Base-by-base conservation (phyloP, 805 yeast genomes). In the Metschnikowia hibisci region DNA sequence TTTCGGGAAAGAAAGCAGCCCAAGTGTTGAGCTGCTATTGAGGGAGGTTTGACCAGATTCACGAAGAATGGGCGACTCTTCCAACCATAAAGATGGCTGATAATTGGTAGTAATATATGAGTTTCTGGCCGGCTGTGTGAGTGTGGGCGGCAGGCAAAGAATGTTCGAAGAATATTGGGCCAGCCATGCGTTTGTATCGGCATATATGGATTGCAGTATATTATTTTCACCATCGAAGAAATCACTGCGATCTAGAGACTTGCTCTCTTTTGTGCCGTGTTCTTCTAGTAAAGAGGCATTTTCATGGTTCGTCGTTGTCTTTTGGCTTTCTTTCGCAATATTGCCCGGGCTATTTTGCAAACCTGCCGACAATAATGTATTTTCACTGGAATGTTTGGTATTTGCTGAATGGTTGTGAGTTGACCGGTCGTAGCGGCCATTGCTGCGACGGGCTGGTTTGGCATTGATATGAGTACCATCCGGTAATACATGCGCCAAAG, bases 401-500 rank as follows among this genome's bases (percentile, higher is more conserved):
- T n/a, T 25, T 20, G 20, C 6, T 9, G 25, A 3, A 27, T 28
- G 27, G 10, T 26, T 27, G 16, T 35, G 39, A 5, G 18, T 16
- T 20, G 38, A 15, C 9, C 37, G 38, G n/a, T 43, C 46, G 4
- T 41, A 14, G 11, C 51, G 44, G 31, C 43, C 44, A 13, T 26
- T 30, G 36, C 39, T 32, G 12, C 50, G 39, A 26, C 51, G 45
- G 12, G 43, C 36, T 28, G 50, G 44, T 45, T 57, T 64, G 6
- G 78, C 76, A 57, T 85, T 86, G 14, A 86, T 83, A 34, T 87
- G 71, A n/a, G 88, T 77, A 1, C 96, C 96, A 56, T 90, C 95
- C 0, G 96, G 95, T 32, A 86, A 66, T 45, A 86, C 76, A 65
- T 91, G 99, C 6, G 95, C 96, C 56, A 91, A 76, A 1, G 96